Base-by-base conservation (phyloP, 1,284 basidiomycete species). In the Pyrrhoderma noxium region DNA sequence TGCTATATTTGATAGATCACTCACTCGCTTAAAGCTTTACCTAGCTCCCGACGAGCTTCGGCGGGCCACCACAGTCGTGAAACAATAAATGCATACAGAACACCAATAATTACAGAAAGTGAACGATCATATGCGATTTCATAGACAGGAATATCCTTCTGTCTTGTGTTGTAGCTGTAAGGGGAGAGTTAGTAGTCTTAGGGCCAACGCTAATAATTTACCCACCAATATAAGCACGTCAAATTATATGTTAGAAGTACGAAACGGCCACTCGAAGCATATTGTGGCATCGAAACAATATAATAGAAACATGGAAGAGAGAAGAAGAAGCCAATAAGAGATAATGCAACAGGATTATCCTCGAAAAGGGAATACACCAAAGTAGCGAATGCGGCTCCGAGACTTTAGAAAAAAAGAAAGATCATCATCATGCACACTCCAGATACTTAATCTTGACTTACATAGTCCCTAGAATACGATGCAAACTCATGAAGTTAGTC, bases 21-120 rank as follows among this genome's bases (percentile, higher is more conserved):
- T 65, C 61, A 89, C 90, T 97, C 92, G 68, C 90, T 86, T 3
- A 97, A 74, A 0, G 82, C 87, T 55, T 82, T 82, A 37, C 86
- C 81, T 2, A 99, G 72, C 67, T 97, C 93, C 25, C 88, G 73
- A 48, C 94, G 73, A 0, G 94, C 94, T 63, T 96, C 94, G 18
- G 89, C 81, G 1, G 95, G 94, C 93, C 94, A 98, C 83, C 93
- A 92, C 57, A 88, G 85, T 44, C 90, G 75, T 4, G 90, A 93
- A 11, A 97, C 82, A 23, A 96, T 67, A 2, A 84, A 79, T 0
- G 93, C 93, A 87, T 90, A 98, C 0, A 94, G 65, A 0, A 95
- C 91, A 13, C 94, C 94, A 4, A 80, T 76, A 0, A 79, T 85
- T n/a, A 99, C 94, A 19, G 92, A 79, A 2, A 85, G 62, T 0